Evolutionary conservation across 2,329 filamentous ascomycete genomes (phyloP).

Genomic region (Cytospora piceae): DNA sequence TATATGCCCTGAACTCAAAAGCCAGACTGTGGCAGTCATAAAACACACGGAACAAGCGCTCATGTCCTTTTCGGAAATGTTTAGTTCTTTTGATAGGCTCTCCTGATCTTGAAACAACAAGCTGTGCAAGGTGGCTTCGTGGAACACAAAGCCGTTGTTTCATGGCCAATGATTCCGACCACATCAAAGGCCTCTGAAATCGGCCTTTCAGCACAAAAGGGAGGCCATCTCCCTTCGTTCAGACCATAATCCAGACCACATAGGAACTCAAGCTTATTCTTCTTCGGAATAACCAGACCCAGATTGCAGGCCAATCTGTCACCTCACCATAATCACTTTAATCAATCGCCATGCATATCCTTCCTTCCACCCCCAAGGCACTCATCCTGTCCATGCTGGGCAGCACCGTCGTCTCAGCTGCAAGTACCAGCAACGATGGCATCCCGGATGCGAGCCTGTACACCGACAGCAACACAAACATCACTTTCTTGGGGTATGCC

Average conservation of each 20-base stretch:
- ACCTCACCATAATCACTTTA: background rate
- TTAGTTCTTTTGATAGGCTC: background rate
- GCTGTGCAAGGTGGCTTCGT: constrained; percentile 4
- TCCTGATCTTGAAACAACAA: constrained; percentile 14
- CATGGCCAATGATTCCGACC: constrained; percentile 14
- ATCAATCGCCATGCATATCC: constrained; percentile 15
- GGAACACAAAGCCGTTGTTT: background rate
- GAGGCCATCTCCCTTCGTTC: constrained; percentile 8
- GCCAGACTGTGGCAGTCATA: background rate
- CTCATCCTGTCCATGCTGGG: constrained; percentile 21
- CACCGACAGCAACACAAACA: constrained; percentile 26
- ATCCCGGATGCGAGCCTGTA: constrained; percentile 20
- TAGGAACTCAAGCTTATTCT: constrained; percentile 8
- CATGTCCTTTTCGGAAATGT: background rate
- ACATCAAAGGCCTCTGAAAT: background rate
- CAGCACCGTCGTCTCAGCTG: constrained; percentile 1
- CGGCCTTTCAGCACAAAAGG: constrained; percentile 10
- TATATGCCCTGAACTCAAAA: background rate
- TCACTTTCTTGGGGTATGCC: constrained; percentile 29
- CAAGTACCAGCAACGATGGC: constrained; percentile 20
- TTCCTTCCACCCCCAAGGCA: constrained; percentile 8
- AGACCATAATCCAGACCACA: background rate
- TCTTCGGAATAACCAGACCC: background rate
- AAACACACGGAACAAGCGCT: background rate
- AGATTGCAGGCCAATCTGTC: constrained; percentile 29